Base-by-base conservation (phyloP, 768 basidiomycete genomes). In the Tulasnella sp. region DNA sequence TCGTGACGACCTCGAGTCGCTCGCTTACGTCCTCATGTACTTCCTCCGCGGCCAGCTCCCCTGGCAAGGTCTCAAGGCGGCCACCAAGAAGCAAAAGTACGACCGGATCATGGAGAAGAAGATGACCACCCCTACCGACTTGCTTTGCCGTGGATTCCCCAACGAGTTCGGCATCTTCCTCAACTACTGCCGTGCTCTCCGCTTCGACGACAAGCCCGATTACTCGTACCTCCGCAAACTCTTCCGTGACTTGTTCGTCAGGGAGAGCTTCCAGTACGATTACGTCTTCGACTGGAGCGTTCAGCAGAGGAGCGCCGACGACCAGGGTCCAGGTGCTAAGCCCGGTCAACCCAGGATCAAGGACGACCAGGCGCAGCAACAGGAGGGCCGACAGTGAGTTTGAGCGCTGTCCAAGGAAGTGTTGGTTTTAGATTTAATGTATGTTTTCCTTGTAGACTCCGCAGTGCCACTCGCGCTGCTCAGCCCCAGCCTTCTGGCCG, bases 61-160 rank as follows among this genome's bases (percentile, higher is more conserved):
- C 42, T 99, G 97, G 97, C 98, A 99, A 86, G 98, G 98, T 80
- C 91, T 99, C 85, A 99, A 99, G 88, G 98, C 98, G 80, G 97
- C 97, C 56, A 99, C 98, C 80, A 99, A 99, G 95, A 99, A 99
- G 91, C 98, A 99, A 90, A 99, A 99, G 88, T 99, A 99, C 86
- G 98, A 99, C 87, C 93, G 98, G 80, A 99, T 99, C 88, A 99
- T 99, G 98, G 98, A 99, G 88, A 99, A 99, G 91, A 99, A 99
- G 91, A 99, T 99, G 96, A 98, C 98, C 48, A 98, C 96, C 0
- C 95, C 96, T 19, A 97, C 95, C 75, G 96, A 99, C 85, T 89
- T 97, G 80, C 91, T 99, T 39, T 99, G 97, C 88, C 96, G 97
- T 82, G 96, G 95, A n/a, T 99, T 98, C 91, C 97, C 98, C 81